Base-by-base conservation (phyloP, 345 rosid genomes). In the Syzygium grande region DNA sequence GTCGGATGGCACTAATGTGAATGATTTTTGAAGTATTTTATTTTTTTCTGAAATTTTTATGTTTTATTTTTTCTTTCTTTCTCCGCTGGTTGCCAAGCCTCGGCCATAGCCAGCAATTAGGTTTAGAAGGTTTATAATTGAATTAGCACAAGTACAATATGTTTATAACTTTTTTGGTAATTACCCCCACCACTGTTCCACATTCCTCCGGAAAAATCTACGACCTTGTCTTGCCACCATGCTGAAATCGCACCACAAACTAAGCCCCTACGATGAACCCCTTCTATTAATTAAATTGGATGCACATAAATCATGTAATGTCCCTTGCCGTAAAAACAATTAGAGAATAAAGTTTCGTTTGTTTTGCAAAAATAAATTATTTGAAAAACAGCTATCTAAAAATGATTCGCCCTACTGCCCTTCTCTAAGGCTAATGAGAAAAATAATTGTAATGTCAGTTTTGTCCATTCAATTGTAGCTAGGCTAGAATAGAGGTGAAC, bases 101-200 rank as follows among this genome's bases (percentile, higher is more conserved):
- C 6, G 0, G 5, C 13, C 1, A 56, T 0, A 6, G 13, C 11
- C 0, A 1, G 6, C n/a, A 23, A 56, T 15, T 1, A 25, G 27
- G 25, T 9, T 56, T 58, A 2, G 11, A 58, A 23, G 11, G 11
- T 58, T 58, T 58, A 9, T 4, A 0, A 58, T 0, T 58, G 25
- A 4, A 58, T 10, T 23, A 10, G 1, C 0, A 25, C 25, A 9
- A 23, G 5, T 23, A 4, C 25, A 58, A 58, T 10, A 10, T 9
- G 2, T 58, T 25, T 10, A 58, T 5, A 58, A 58, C 2, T 4
- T 56, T 56, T 58, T 58, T 10, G 1, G 0, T 22, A 10, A 1
- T 27, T 59, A 5, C 15, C 27, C 12, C 17, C 9, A 16, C 73
- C 34, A 19, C 25, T 7, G 22, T 65, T 19, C 25, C 25, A 41